Evolutionary conservation across 2,329 filamentous ascomycete species (phyloP), one percentile per base, ranked within the genome.

Genomic region (Fusarium sp.): DNA sequence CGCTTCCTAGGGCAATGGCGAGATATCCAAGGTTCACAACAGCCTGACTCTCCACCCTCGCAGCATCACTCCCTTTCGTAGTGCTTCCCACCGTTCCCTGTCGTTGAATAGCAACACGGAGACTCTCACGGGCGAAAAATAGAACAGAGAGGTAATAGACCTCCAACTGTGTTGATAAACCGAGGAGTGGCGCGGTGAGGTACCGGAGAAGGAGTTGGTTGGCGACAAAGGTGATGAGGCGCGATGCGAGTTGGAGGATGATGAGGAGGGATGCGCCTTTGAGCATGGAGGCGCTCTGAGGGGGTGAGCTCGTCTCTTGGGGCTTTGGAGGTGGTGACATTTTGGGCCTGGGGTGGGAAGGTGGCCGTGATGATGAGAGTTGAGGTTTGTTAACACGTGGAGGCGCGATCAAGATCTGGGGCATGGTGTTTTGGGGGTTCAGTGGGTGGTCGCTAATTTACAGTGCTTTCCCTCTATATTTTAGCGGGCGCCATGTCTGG

Each of bases 131-230:
- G 0, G 96, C 91, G 76, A 99, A 98, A 79, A 97, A 97, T 0
- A 99, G 85, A n/a, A 96, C 90, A 0, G 93, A 93, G 46, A 97
- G 91, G 64, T 95, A 94, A 79, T 94, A 97, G 1, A 98, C 89
- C 75, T 99, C 96, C 3, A 99, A 86, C 78, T 97, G 96, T 0
- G 94, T 91, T 2, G 94, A 91, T 5, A 97, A 85, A 6, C 95
- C 96, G 1, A 99, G 86, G 0, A 96, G 85, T 63, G 91, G 87
- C 0, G 96, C 94, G 1, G 93, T 97, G 46, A 98, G 83, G 77
- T 92, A 95, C 34, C 95, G 92, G 7, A 99, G 86, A 29, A 99
- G 87, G 36, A 97, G 79, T 79, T 99, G 95, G 81, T 98, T 99
- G 77, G 96, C 91, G 71, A 91, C 80, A 80, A 99, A 99, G 23